Percentiles rank a stretch among this genome's conserved stretches.
Conservation (phyloP, 768 basidiomycete species). For the Tremella fuciformis region DNA sequence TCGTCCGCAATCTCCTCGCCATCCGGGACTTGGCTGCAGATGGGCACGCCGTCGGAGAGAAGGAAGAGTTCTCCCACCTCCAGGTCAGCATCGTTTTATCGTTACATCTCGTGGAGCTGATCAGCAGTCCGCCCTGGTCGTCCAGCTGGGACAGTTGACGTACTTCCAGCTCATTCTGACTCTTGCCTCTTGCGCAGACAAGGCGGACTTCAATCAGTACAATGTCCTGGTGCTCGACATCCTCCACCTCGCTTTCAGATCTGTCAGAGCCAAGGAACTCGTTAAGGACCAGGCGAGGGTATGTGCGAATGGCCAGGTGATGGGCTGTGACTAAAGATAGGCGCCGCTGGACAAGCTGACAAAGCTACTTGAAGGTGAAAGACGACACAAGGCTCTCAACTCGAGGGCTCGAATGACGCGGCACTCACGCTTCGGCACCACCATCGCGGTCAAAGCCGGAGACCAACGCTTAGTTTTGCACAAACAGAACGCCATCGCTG, state of each 20-base stretch:
- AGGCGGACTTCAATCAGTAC: slow-evolving; percentile 76
- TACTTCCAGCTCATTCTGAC: slow-evolving; percentile 77
- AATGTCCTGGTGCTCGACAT: slow-evolving; percentile 92
- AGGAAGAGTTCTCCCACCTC: slow-evolving; percentile 71
- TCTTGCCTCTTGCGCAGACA: slow-evolving; percentile 74
- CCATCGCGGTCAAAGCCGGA: slow-evolving; percentile 70
- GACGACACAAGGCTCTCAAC: slow-evolving; percentile 61
- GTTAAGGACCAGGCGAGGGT: slow-evolving; percentile 49
- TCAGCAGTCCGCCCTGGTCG: slow-evolving; percentile 64
- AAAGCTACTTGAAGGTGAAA: slow-evolving; percentile 74
- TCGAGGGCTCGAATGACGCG: slow-evolving; percentile 66
- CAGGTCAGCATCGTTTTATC: slow-evolving; percentile 55
- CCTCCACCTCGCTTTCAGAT: slow-evolving; percentile 82
- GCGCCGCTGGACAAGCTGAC: slow-evolving; percentile 63
- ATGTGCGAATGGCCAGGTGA: slow-evolving; percentile 14
- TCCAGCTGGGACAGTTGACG: slow-evolving; percentile 66
- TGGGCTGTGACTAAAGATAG: slow-evolving; percentile 51
- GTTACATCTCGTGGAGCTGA: not conserved
- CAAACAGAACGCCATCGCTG: slow-evolving; percentile 73
- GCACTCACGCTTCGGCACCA: slow-evolving; percentile 96
- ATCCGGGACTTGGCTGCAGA: slow-evolving; percentile 81
- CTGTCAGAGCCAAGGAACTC: slow-evolving; percentile 63
- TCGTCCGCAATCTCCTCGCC: slow-evolving; percentile 89
- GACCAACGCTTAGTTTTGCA: slow-evolving; percentile 64
- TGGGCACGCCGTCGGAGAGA: slow-evolving; percentile 69